Percentiles rank a stretch among this genome's conserved stretches.
phyloP scores from a whole-genome alignment of 1,139 yeast species.

The Nakaseomyces nivariensis region DNA sequence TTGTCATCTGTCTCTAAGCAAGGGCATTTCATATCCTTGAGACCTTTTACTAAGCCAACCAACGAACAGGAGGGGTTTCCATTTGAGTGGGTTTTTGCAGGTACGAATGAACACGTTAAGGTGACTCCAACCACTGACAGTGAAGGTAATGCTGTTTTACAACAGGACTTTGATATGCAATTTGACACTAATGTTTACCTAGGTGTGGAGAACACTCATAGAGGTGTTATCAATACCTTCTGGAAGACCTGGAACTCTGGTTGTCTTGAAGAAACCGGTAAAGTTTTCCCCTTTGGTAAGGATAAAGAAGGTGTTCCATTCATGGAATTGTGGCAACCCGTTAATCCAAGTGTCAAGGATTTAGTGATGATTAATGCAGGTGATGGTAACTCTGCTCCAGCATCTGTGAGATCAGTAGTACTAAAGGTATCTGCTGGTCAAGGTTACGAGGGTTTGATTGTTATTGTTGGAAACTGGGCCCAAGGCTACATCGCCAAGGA shows the following conservation, averaged over 20 bases:
- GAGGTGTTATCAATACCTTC: conserved; percentile 22
- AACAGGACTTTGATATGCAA: conserved; percentile 23
- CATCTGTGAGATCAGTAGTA: conserved; percentile 27
- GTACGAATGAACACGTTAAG: conserved; percentile 20
- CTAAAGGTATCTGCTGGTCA: conserved; percentile 27
- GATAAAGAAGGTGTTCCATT: conserved; percentile 23
- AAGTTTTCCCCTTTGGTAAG: conserved; percentile 24
- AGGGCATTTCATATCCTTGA: conserved; percentile 29
- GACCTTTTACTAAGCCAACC: conserved; percentile 27
- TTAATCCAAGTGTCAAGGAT: conserved; percentile 20
- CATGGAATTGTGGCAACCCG: conserved; percentile 30
- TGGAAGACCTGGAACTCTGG: conserved; percentile 29
- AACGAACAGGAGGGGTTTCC: conserved; percentile 28
- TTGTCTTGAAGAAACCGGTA: conserved; percentile 25
- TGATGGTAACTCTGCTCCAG: conserved; percentile 5
- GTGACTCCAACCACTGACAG: conserved; percentile 12
- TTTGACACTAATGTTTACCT: conserved; percentile 25
- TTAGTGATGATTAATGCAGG: conserved; percentile 13
- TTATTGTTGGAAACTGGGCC: conserved; percentile 44
- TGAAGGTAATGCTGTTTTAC: conserved; percentile 10
- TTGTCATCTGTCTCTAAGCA: conserved; percentile 24
- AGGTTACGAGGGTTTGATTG: conserved; percentile 35
- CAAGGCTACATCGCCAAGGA: conserved; percentile 43
- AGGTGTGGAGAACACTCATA: conserved; percentile 20
- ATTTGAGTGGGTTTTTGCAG: conserved; percentile 38